These are phyloP conservation scores for Cynara cardunculus DNA, from an alignment of 129 eudicot genomes.

Conservation along the genomic window DNA sequence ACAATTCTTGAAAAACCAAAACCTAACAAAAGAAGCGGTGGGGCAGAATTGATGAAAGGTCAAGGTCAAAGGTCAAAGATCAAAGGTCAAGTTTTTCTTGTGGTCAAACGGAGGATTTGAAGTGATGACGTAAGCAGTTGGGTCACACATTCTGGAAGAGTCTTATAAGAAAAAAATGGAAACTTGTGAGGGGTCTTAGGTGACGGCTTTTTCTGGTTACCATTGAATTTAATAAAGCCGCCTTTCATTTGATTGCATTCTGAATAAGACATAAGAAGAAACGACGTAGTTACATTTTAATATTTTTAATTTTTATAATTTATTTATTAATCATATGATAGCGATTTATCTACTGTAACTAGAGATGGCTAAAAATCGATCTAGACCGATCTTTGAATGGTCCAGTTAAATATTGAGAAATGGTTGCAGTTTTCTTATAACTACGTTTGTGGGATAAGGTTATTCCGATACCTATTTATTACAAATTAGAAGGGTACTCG, in stretches of 20 bases:
- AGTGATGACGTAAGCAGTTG: constrained; percentile 8
- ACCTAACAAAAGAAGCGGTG: neutral
- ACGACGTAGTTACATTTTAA: too few relatives aligned
- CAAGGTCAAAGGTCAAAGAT: too few relatives aligned
- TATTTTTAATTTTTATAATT: too few relatives aligned
- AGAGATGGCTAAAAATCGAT: too few relatives aligned
- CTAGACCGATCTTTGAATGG: too few relatives aligned
- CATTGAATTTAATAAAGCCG: neutral
- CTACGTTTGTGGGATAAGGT: too few relatives aligned
- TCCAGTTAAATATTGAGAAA: too few relatives aligned
- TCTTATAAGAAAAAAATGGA: neutral
- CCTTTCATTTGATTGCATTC: neutral
- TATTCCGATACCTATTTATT: too few relatives aligned
- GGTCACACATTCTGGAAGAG: neutral
- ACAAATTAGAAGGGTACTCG: too few relatives aligned
- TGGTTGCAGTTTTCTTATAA: neutral
- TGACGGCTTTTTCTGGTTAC: neutral
- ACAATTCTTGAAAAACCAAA: too few relatives aligned
- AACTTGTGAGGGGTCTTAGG: neutral
- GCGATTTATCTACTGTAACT: too few relatives aligned
- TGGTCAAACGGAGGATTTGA: neutral
- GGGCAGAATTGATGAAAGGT: neutral
- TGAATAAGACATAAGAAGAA: neutral
- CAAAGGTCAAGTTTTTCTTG: neutral
- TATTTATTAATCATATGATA: neutral